These are phyloP conservation scores for Penicillium brevicompactum DNA, from an alignment of 2,329 filamentous ascomycete genomes.

Conservation along the genomic window DNA sequence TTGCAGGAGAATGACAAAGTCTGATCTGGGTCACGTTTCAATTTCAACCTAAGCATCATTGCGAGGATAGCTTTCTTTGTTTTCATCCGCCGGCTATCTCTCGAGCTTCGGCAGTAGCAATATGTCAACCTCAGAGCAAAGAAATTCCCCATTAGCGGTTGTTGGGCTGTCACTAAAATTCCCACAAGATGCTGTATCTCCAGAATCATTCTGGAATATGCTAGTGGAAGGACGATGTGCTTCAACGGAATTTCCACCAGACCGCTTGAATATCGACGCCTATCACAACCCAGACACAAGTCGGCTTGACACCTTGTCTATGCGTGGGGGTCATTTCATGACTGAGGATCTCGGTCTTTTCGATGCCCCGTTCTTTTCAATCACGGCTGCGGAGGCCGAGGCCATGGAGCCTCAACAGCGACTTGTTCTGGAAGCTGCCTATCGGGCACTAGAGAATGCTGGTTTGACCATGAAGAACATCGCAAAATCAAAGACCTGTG, in stretches of 20 bases:
- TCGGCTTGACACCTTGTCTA: slow-evolving; percentile 13
- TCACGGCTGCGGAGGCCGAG: slow-evolving; percentile 25
- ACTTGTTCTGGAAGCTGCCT: slow-evolving; percentile 31
- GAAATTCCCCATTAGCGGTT: slow-evolving; percentile 20
- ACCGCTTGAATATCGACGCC: slow-evolving; percentile 27
- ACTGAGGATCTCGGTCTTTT: slow-evolving; percentile 29
- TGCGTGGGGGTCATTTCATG: slow-evolving; percentile 22
- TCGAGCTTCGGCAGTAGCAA: neutral
- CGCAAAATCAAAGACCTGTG: slow-evolving; percentile 33
- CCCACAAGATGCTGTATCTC: slow-evolving; percentile 19
- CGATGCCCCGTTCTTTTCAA: slow-evolving; percentile 36
- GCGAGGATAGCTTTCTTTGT: neutral
- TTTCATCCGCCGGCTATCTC: neutral
- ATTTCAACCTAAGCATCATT: neutral
- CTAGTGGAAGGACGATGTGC: slow-evolving; percentile 20
- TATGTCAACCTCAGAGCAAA: neutral
- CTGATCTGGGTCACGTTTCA: too few species aligned
- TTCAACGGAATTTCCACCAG: slow-evolving; percentile 23
- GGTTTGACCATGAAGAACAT: slow-evolving; percentile 30
- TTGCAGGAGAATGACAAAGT: too few species aligned
- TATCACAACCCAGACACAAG: slow-evolving; percentile 23
- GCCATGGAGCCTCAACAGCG: slow-evolving; percentile 38
- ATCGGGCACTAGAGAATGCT: slow-evolving; percentile 31
- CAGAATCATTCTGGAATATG: slow-evolving; percentile 26
- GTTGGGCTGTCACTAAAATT: slow-evolving; percentile 25